A percentile compares a stretch with the other conserved stretches of the same genome.
Conservation (phyloP, 345 rosid genomes). For the Capsella bursapastoris region DNA sequence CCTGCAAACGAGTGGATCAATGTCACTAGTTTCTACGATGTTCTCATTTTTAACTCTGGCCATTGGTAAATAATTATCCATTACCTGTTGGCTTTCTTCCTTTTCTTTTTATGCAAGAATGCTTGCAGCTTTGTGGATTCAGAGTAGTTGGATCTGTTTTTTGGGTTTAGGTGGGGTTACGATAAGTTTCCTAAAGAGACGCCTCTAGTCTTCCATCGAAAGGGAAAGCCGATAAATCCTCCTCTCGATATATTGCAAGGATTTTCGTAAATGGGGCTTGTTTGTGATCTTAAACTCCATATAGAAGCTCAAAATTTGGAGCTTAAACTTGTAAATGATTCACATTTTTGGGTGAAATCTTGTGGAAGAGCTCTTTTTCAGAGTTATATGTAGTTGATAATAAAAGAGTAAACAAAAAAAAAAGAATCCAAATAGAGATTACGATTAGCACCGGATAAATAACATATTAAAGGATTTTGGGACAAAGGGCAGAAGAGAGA, state of each 20-base stretch:
- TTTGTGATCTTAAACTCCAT: background rate
- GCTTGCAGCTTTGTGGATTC: slow-evolving; percentile 22
- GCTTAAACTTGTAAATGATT: too few species aligned
- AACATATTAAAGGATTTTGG: background rate
- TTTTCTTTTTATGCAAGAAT: background rate
- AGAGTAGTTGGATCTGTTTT: background rate
- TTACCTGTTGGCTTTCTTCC: background rate
- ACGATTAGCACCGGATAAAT: background rate
- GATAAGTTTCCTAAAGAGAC: slow-evolving; percentile 90
- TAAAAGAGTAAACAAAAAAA: too few species aligned
- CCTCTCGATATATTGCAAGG: slow-evolving; percentile 75
- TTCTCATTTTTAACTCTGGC: slow-evolving; percentile 85
- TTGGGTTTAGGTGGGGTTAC: slow-evolving; percentile 77
- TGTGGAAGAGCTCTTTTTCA: too few species aligned
- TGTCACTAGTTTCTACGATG: slow-evolving; percentile 72
- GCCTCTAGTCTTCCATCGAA: slow-evolving; percentile 78
- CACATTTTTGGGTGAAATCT: too few species aligned
- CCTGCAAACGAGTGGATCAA: slow-evolving; percentile 87
- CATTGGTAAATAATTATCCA: slow-evolving; percentile 64
- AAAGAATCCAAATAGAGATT: background rate
- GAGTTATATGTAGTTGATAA: too few species aligned
- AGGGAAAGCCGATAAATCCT: slow-evolving; percentile 72
- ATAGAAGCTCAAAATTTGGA: background rate
- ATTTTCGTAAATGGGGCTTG: slow-evolving; percentile 15
- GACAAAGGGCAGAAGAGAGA: slow-evolving; percentile 11